Evolutionary conservation across 768 basidiomycete genomes (phyloP), one percentile per base, ranked within the genome.

Genomic region (Scleroderma citrinum): DNA sequence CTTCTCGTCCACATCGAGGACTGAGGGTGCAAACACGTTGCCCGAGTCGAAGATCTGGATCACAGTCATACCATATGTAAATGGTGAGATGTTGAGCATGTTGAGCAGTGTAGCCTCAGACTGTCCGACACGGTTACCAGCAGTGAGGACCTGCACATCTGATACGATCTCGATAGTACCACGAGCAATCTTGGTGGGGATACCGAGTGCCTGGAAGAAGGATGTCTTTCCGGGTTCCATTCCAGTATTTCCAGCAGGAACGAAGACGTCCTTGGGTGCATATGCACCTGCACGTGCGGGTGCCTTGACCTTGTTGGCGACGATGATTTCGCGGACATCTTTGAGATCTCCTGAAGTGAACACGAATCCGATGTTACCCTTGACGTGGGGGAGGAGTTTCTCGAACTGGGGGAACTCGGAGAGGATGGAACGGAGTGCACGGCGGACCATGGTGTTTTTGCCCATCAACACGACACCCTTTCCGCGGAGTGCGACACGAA

Each of bases 161-260:
- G 85, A 81, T 52, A 96, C 91, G 68, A 98, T 99, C 91, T 99
- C 96, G 62, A 99, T 98, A 48, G 96, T 98, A 79, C 96, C 96
- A 84, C 96, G 88, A 45, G 96, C 94, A 58, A 99, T 98, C 83
- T 99, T 99, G 71, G 96, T 99, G 41, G 96, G 95, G 72, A 99
- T 94, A 76, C 88, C 86, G 66, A 99, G 86, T 50, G 96, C 96
- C 80, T 99, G 96, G 92, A 99, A 99, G 92, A 98, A 99, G 61
- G 96, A 96, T 53, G 96, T 99, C 81, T 99, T 99, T 65, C 95
- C 96, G 61, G 96, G 96, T 71, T 98, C 96, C 96, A 99, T 99
- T 72, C 94, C 94, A 48, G 96, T 99, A 85, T 98, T 98, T 52
- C 93, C 87, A 39, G 85, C 92, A 31, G 94, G 92, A 59, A 99